Evolutionary conservation across 1,284 basidiomycete species (phyloP).

Genomic region (Malassezia psittaci): DNA sequence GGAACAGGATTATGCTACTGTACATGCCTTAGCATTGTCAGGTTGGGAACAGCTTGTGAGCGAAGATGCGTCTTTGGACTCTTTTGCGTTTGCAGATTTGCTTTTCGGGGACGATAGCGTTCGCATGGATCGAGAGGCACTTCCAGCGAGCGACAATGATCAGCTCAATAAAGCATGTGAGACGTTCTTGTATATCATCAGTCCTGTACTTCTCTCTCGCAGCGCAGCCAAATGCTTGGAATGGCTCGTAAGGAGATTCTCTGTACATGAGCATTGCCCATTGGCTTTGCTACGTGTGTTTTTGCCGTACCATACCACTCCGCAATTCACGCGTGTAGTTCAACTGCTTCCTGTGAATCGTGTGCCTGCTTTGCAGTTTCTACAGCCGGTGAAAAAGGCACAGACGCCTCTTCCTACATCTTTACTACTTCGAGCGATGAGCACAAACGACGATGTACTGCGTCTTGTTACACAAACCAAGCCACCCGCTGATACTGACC

Average conservation of each 20-base stretch:
- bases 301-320: slow-evolving; percentile 86
- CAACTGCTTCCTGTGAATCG: slow-evolving; percentile 58
- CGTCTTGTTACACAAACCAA: slow-evolving; percentile 59
- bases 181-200: slow-evolving; percentile 62
- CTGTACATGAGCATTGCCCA: slow-evolving; percentile 87
- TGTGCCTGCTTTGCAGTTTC: slow-evolving; percentile 29
- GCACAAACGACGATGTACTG: slow-evolving; percentile 57
- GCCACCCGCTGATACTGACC: slow-evolving; percentile 55
- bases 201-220: slow-evolving; percentile 68
- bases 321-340: slow-evolving; percentile 86
- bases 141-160: slow-evolving; percentile 59
- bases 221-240: slow-evolving; percentile 81
- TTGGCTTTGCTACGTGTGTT: slow-evolving; percentile 69
- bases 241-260: slow-evolving; percentile 89
- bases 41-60: slow-evolving; percentile 61
- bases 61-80: slow-evolving; percentile 23
- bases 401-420: slow-evolving; percentile 32
- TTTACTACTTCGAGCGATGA: slow-evolving; percentile 31
- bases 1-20: slow-evolving; percentile 59
- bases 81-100: slow-evolving; percentile 53
- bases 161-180: slow-evolving; percentile 58
- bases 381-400: slow-evolving; percentile 31
- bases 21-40: slow-evolving; percentile 71
- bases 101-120: slow-evolving; percentile 77
- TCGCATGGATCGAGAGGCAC: slow-evolving; percentile 68